Percentiles rank a stretch among this genome's conserved stretches.
These are phyloP conservation scores for Purpureocillium lavendulum DNA, from an alignment of 2,329 filamentous ascomycete genomes.

Conservation along the genomic window DNA sequence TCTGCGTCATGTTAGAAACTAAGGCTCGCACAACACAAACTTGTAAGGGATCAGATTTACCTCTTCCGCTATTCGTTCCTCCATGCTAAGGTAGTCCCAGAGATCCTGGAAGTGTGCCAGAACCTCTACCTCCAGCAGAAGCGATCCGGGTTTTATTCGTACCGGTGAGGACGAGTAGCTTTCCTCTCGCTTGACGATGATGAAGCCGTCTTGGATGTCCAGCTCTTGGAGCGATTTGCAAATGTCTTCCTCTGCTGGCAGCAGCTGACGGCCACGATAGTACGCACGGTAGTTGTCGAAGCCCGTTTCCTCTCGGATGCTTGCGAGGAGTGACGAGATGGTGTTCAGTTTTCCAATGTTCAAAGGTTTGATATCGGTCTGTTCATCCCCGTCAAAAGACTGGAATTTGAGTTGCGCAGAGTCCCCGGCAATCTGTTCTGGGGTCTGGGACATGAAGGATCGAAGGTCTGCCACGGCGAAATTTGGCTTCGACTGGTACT, in stretches of 20 bases:
- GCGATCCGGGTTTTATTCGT: constrained; percentile 41
- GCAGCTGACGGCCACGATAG: constrained; percentile 57
- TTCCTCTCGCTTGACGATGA: constrained; percentile 56
- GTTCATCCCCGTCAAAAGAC: constrained; percentile 54
- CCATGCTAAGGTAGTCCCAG: constrained; percentile 70
- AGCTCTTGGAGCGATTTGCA: constrained; percentile 59
- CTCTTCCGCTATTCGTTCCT: constrained; percentile 60
- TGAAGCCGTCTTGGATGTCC: constrained; percentile 54
- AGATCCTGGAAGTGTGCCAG: constrained; percentile 75
- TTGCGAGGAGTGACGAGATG: constrained; percentile 58
- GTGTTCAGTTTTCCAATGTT: constrained; percentile 65
- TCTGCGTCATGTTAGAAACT: constrained; percentile 26
- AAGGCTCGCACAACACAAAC: constrained; percentile 9
- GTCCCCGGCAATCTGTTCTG: constrained; percentile 51
- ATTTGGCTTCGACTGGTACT: constrained; percentile 52
- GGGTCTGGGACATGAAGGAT: constrained; percentile 41
- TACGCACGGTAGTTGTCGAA: constrained; percentile 72
- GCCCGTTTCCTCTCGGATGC: constrained; percentile 59
- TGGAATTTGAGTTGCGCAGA: constrained; percentile 64
- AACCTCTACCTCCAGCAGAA: constrained; percentile 67
- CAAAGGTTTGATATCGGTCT: constrained; percentile 53
- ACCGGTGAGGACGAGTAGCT: constrained; percentile 32
- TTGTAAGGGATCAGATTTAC: constrained; percentile 28
- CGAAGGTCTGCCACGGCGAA: constrained; percentile 51
- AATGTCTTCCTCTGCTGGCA: constrained; percentile 50